These are phyloP conservation scores for Zea luxurians DNA, from an alignment of 176 grass and related monocot species.

Conservation along the genomic window DNA sequence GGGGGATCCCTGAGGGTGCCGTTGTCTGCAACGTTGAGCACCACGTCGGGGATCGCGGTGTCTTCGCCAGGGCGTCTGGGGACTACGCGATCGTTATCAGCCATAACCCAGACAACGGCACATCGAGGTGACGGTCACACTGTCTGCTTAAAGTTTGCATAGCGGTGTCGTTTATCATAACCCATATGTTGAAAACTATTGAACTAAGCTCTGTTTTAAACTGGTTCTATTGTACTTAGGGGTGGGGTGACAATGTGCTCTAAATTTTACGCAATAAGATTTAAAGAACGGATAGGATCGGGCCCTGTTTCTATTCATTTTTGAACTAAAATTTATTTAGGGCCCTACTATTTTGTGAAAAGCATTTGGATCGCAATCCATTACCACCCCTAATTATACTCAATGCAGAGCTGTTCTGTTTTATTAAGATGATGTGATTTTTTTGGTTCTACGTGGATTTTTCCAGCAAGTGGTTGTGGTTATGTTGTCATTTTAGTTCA, in stretches of 20 bases:
- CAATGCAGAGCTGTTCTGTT: neutral
- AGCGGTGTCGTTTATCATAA: neutral
- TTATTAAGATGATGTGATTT: neutral
- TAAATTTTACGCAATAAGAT: too few relatives aligned
- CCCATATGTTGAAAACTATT: neutral
- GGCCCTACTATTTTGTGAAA: too few relatives aligned
- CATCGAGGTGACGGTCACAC: slow-evolving; percentile 45
- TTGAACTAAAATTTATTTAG: too few relatives aligned
- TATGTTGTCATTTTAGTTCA: neutral
- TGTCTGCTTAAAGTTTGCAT: neutral
- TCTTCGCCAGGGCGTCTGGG: slow-evolving; percentile 68
- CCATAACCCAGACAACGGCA: slow-evolving; percentile 93
- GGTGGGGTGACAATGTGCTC: too few relatives aligned
- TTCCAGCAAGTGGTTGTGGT: neutral
- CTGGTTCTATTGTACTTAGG: neutral
- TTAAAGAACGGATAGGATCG: too few relatives aligned
- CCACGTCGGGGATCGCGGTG: slow-evolving; percentile 86
- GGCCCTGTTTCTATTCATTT: too few relatives aligned
- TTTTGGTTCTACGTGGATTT: neutral
- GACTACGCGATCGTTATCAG: slow-evolving; percentile 96
- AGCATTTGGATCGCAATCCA: too few relatives aligned
- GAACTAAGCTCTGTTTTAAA: slow-evolving; percentile 4
- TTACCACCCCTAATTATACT: neutral
- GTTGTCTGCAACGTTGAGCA: slow-evolving; percentile 98
- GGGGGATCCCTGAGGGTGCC: slow-evolving; percentile 77